Evolutionary conservation across 169 alveolate species (phyloP).

Genomic region (Cryptosporidium canis): DNA sequence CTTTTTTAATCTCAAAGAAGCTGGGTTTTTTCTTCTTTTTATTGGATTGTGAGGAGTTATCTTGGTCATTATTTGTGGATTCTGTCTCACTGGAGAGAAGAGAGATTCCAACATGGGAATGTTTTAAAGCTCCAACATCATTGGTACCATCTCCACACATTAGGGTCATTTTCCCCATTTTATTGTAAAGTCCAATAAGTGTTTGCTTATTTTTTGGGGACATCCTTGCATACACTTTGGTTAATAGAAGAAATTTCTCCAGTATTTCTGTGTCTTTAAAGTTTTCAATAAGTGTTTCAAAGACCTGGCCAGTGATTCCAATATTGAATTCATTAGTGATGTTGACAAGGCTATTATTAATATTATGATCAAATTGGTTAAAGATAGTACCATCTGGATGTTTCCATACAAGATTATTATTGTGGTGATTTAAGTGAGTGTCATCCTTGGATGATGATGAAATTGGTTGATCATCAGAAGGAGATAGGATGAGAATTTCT

Average conservation of each 20-base stretch:
- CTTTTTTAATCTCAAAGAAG: conserved; percentile 51
- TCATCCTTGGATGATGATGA: too few relatives aligned
- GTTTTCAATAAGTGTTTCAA: conserved; percentile 77
- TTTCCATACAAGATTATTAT: conserved; percentile 48
- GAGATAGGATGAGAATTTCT: conserved; percentile 75
- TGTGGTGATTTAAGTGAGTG: not conserved
- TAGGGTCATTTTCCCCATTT: conserved; percentile 86
- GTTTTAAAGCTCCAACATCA: conserved; percentile 98
- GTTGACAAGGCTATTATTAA: conserved; percentile 3
- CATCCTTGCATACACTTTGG: conserved; percentile 93
- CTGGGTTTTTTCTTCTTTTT: conserved; percentile 69
- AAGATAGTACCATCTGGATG: conserved; percentile 71
- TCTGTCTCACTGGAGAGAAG: conserved; percentile 78
- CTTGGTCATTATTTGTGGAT: not conserved
- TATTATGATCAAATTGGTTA: conserved; percentile 56
- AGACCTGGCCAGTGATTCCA: conserved; percentile 77
- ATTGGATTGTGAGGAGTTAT: not conserved
- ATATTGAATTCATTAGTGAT: conserved; percentile 34
- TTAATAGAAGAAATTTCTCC: conserved; percentile 74
- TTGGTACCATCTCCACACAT: conserved; percentile 99
- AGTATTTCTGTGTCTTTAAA: conserved; percentile 69
- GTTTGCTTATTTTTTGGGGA: conserved; percentile 95
- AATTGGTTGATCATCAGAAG: conserved; percentile 30
- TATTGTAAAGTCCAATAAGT: conserved; percentile 77
- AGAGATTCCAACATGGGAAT: conserved; percentile 97